These are phyloP conservation scores for Venturia effusa DNA, from an alignment of 2,329 filamentous ascomycete genomes.

Conservation along the genomic window DNA sequence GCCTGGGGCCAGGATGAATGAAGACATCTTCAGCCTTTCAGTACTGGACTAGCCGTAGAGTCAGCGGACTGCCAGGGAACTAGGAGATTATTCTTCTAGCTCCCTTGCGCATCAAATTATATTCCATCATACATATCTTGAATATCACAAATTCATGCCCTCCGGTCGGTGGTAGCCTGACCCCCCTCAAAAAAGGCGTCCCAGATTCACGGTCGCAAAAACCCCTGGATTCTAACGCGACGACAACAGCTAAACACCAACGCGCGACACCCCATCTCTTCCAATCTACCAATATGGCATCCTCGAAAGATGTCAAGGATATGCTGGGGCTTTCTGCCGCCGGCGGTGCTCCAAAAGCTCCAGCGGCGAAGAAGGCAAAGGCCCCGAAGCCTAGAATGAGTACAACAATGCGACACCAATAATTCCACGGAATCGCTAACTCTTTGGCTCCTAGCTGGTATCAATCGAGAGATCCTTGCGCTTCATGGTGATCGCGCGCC, in stretches of 20 bases:
- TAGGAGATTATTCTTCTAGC: background rate
- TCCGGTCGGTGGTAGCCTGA: background rate
- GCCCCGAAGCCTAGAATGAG: constrained; percentile 7
- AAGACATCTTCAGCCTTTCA: background rate
- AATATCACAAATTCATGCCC: background rate
- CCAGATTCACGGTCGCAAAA: background rate
- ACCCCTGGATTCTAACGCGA: background rate
- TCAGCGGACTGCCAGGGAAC: background rate
- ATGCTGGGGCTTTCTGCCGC: constrained; percentile 14
- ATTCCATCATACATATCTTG: background rate
- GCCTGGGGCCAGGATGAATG: background rate
- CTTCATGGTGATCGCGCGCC: constrained; percentile 13
- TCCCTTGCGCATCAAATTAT: background rate
- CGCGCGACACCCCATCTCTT: background rate
- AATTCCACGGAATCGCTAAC: background rate
- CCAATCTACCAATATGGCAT: constrained; percentile 13
- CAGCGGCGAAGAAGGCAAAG: constrained; percentile 13
- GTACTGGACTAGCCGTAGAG: background rate
- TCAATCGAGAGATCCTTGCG: constrained; percentile 13
- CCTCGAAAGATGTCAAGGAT: constrained; percentile 15
- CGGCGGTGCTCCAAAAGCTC: constrained; percentile 8
- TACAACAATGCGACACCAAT: background rate
- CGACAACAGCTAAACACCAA: background rate
- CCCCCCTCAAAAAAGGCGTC: background rate
- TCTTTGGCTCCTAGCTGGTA: constrained; percentile 10